These are phyloP conservation scores for Oxytropis ochrocephala DNA, from an alignment of 306 rosid species.

Conservation along the genomic window DNA sequence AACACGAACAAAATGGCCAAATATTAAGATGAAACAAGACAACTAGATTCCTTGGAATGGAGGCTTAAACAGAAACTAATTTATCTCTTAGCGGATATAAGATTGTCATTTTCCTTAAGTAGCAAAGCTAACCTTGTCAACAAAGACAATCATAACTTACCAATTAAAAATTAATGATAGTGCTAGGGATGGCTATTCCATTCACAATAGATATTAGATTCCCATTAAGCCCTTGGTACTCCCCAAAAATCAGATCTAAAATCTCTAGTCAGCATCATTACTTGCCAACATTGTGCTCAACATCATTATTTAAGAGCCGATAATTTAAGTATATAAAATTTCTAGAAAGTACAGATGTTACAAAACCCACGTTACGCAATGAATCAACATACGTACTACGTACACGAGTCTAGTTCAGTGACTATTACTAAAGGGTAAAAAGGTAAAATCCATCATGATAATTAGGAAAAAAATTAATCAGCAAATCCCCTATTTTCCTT, in stretches of 20 bases:
- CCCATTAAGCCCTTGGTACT: background rate
- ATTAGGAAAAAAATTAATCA: too few relatives aligned
- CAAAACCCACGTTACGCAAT: constrained; percentile 4
- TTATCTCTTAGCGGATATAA: background rate
- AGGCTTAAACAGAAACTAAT: background rate
- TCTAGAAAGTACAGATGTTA: background rate
- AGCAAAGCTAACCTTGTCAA: background rate
- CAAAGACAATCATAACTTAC: background rate
- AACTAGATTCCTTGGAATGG: background rate
- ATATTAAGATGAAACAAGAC: background rate
- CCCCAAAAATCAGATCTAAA: background rate
- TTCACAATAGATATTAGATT: background rate
- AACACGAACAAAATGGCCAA: constrained; percentile 3
- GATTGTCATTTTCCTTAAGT: constrained; percentile 5
- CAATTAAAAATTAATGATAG: background rate
- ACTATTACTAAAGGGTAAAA: too few relatives aligned
- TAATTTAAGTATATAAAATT: background rate
- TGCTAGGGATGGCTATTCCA: background rate
- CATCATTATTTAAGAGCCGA: constrained; percentile 25
- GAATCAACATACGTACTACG: constrained; percentile 12
- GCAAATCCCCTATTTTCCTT: too few relatives aligned
- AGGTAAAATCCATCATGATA: too few relatives aligned
- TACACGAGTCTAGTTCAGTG: too few relatives aligned
- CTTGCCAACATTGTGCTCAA: constrained; percentile 16
- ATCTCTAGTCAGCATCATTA: constrained; percentile 13